These are phyloP conservation scores for Forsythia suspensa DNA, from an alignment of 257 asterid genomes.

Conservation along the genomic window DNA sequence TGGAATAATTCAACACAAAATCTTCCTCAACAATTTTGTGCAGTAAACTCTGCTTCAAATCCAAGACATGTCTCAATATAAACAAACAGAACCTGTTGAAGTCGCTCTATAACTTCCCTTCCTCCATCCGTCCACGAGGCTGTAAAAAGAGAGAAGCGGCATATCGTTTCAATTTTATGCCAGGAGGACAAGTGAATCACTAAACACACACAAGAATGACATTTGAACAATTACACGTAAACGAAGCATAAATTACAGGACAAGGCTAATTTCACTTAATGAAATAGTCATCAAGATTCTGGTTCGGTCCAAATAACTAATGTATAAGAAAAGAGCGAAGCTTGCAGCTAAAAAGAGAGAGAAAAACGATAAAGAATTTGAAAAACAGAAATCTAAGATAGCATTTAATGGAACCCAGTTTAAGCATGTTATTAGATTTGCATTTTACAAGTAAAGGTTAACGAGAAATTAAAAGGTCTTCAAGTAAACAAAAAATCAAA, in stretches of 20 bases:
- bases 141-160: not conserved
- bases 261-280: no score
- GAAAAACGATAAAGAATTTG: no score
- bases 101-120: not conserved
- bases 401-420: no score
- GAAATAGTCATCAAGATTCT: no score
- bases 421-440: not conserved
- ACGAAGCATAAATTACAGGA: not conserved
- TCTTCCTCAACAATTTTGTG: no score
- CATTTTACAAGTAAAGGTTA: conserved; percentile 1
- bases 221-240: not conserved
- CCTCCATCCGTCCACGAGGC: not conserved
- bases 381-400: no score
- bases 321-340: no score
- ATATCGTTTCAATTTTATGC: no score
- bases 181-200: not conserved
- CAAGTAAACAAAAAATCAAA: conserved; percentile 31
- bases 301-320: no score
- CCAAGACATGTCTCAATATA: not conserved
- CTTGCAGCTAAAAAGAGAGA: no score
- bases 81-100: not conserved
- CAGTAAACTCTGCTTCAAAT: no score
- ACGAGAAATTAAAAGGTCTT: not conserved
- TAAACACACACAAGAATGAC: not conserved
- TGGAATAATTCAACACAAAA: no score